Evolutionary conservation across 176 grass and related monocot species (phyloP).

Genomic region (Cymbopogon citratus): DNA sequence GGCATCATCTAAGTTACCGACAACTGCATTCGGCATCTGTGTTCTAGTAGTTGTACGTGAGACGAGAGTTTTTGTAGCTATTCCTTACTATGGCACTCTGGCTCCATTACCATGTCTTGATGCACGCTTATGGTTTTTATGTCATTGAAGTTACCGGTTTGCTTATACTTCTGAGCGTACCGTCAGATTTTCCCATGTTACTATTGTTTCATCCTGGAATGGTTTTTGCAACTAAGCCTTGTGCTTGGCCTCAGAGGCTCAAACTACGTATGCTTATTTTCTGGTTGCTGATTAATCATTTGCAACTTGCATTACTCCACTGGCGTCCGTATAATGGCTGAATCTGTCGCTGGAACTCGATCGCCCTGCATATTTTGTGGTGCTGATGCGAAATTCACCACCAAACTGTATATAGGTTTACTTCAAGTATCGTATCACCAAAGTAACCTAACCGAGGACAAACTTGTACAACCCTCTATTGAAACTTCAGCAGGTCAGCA

Average conservation of each 20-base stretch:
- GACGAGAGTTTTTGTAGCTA: neutral
- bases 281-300: neutral
- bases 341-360: neutral
- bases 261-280: neutral
- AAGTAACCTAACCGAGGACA: too few species aligned
- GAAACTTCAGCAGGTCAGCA: too few species aligned
- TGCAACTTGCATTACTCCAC: neutral
- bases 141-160: neutral
- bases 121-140: neutral
- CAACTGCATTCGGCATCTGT: neutral
- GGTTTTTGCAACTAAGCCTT: neutral
- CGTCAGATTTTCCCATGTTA: neutral
- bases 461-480: too few species aligned
- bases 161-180: neutral
- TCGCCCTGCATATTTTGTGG: neutral
- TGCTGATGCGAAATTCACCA: too few species aligned
- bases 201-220: neutral
- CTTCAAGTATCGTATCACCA: too few species aligned
- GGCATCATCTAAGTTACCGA: neutral
- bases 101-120: neutral
- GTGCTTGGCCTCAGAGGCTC: neutral
- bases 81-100: neutral
- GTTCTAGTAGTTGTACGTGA: neutral
- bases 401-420: too few species aligned
- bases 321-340: neutral